phyloP scores from a whole-genome alignment of 768 basidiomycete genomes.

The Postia placenta region DNA sequence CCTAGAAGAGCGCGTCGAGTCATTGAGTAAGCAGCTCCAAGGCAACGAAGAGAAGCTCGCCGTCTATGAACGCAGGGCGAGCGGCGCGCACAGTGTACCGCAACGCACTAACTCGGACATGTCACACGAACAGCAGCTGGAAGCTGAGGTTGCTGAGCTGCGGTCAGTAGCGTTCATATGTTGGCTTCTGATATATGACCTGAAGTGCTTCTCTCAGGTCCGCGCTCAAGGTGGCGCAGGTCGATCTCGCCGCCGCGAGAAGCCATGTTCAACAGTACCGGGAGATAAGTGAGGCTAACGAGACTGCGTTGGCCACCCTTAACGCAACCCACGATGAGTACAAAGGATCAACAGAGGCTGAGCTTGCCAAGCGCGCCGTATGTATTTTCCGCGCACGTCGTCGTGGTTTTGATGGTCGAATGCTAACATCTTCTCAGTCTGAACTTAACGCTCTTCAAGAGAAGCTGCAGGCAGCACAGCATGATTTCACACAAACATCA shows the following conservation, averaged over 20 bases:
- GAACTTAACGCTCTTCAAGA: conserved; percentile 60
- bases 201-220: conserved; percentile 36
- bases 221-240: conserved; percentile 69
- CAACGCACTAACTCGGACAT: conserved; percentile 38
- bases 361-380: conserved; percentile 65
- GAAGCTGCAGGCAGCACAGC: conserved; percentile 46
- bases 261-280: conserved; percentile 80
- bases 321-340: conserved; percentile 77
- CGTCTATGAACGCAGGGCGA: conserved; percentile 71
- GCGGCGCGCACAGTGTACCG: conserved; percentile 22
- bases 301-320: conserved; percentile 64
- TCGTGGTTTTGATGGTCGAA: no score
- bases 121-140: conserved; percentile 71
- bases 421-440: conserved; percentile 42
- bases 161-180: conserved; percentile 39
- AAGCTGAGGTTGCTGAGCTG: conserved; percentile 80
- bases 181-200: neutral
- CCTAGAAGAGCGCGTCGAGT: conserved; percentile 64
- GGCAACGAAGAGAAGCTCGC: conserved; percentile 81
- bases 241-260: conserved; percentile 66
- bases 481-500: conserved; percentile 45
- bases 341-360: conserved; percentile 64
- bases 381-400: conserved; percentile 10
- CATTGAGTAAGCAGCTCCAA: conserved; percentile 57
- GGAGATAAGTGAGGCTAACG: conserved; percentile 78